Base-by-base conservation (phyloP, 108 stramenopile genomes). In the Cylindrotheca fusiformis region DNA sequence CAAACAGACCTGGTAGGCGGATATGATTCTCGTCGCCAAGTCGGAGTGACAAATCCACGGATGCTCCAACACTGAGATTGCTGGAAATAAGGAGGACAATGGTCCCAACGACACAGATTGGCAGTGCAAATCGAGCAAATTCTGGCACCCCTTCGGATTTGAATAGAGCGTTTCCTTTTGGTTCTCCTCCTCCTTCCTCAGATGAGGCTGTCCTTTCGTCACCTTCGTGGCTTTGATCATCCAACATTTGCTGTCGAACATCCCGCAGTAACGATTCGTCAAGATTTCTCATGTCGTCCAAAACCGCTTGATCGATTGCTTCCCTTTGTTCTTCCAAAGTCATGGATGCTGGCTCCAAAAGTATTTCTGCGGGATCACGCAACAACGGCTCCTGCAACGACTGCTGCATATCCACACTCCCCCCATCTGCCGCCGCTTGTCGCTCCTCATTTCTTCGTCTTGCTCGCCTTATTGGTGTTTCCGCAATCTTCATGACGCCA, bases 61-160 rank as follows among this genome's bases (percentile, higher is more conserved):
- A 83, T 29, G 94, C 88, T 14, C 90, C 94, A 10, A 83, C 66
- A 46, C 76, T 80, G 10, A 87, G 23, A 61, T 95, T 92, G 71
- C 89, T 85, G 1, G 74, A 59, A 6, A 90, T 52, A 14, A 92
- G 69, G 50, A 81, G 50, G 10, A 76, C 69, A 41, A 83, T 61
- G 17, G 83, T 85, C 14, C 67, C 74, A 52, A 87, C 65, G 50
- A 85, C 70, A 18, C 62, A 19, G 4, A 77, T 63, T 22, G 83
- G 75, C 55, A 84, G n/a, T 32, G 48, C 36, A 36, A 65, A 63
- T 25, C 69, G 65, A 28, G 68, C 46, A 10, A 32, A 27, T 22
- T 49, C 48, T 10, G 74, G 70, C 32, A 75, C 32, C 14, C 49
- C 29, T 2, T 28, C 10, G 8, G 70, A 32, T 2, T 41, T 17